Evolutionary conservation across 768 basidiomycete species (phyloP).

Genomic region (Suillus alpinus): DNA sequence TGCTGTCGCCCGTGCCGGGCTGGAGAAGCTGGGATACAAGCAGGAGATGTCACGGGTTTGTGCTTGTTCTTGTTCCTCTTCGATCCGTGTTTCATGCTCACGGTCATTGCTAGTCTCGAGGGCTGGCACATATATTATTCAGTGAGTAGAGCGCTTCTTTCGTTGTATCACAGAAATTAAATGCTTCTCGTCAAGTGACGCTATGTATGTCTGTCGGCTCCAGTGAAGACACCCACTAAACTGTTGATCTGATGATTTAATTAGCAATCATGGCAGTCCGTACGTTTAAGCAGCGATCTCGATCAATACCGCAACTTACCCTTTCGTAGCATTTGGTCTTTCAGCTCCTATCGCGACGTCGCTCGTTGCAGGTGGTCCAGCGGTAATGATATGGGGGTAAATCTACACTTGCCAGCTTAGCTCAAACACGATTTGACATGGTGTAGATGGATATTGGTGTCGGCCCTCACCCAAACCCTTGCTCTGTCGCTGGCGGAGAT

Average conservation of each 20-base stretch:
- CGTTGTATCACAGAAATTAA: slow-evolving; percentile 13
- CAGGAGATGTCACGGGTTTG: slow-evolving; percentile 53
- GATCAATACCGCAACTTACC: slow-evolving; percentile 4
- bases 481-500: slow-evolving; percentile 58
- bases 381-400: slow-evolving; percentile 56
- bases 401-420: slow-evolving; percentile 4
- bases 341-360: slow-evolving; percentile 56
- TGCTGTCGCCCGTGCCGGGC: slow-evolving; percentile 29
- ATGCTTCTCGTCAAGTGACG: slow-evolving; percentile 32
- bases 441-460: slow-evolving; percentile 50
- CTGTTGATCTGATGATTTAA: slow-evolving; percentile 4
- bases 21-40: slow-evolving; percentile 54
- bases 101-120: slow-evolving; percentile 38
- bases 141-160: slow-evolving; percentile 34
- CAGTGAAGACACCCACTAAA: background rate
- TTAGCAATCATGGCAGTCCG: slow-evolving; percentile 63
- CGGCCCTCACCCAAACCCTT: slow-evolving; percentile 44
- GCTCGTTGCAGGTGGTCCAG: slow-evolving; percentile 55
- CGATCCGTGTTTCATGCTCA: background rate
- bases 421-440: background rate
- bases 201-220: slow-evolving; percentile 34
- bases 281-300: slow-evolving; percentile 28
- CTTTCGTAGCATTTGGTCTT: slow-evolving; percentile 48
- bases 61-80: background rate
- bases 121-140: slow-evolving; percentile 51